Conservation (phyloP, 2,329 filamentous ascomycete species). For the Amauroascus niger region DNA sequence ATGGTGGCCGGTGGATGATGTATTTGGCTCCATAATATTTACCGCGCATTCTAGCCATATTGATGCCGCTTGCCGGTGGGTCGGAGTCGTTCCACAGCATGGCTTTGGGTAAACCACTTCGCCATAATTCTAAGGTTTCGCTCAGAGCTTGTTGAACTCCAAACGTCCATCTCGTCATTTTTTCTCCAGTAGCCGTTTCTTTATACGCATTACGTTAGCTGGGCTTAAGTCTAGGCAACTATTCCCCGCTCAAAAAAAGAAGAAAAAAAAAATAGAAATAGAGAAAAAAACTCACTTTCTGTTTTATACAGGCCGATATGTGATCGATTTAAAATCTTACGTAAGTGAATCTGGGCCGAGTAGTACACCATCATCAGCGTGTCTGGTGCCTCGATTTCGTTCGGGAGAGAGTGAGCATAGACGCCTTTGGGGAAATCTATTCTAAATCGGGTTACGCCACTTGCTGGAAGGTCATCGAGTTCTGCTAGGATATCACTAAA, state of each 20-base stretch:
- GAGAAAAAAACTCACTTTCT: conserved; percentile 22
- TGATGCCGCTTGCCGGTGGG: conserved; percentile 62
- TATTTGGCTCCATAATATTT: conserved; percentile 93
- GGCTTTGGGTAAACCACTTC: conserved; percentile 38
- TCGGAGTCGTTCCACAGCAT: conserved; percentile 60
- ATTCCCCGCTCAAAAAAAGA: no score
- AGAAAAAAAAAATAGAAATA: neutral
- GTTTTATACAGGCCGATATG: conserved; percentile 48
- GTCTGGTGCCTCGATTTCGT: conserved; percentile 27
- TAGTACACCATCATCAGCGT: conserved; percentile 48
- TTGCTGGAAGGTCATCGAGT: conserved; percentile 55
- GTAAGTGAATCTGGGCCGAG: conserved; percentile 51
- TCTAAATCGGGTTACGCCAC: conserved; percentile 50
- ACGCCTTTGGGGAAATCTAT: conserved; percentile 34
- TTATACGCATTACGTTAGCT: neutral
- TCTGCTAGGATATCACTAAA: conserved; percentile 82
- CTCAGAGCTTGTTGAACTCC: conserved; percentile 36
- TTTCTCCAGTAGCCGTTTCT: conserved; percentile 19
- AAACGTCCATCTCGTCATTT: conserved; percentile 29
- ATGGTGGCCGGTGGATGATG: conserved; percentile 75
- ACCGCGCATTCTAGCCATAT: conserved; percentile 72
- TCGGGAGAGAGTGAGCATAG: conserved; percentile 27
- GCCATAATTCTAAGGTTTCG: conserved; percentile 46
- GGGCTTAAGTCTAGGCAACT: neutral
- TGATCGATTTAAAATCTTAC: conserved; percentile 47